phyloP scores from a whole-genome alignment of 495 filamentous ascomycete genomes.

The Penicillium subrubescens region DNA sequence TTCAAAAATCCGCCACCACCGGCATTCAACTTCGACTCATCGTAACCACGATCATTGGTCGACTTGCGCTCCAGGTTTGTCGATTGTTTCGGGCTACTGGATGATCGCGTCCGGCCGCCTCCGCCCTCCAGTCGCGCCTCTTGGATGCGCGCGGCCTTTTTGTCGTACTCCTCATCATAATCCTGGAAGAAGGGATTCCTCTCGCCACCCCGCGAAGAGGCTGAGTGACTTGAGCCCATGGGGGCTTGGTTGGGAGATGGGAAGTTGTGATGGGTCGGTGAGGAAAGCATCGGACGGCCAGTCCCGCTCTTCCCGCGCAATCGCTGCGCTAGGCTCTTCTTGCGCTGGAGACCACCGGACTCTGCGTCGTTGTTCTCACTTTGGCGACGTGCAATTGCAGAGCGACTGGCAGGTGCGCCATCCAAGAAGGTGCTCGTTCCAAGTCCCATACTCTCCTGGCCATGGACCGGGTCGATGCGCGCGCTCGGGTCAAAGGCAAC shows the following conservation, averaged over 20 bases:
- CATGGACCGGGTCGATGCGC: slow-evolving; percentile 72
- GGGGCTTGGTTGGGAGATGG: slow-evolving; percentile 40
- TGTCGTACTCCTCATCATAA: slow-evolving; percentile 73
- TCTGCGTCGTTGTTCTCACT: slow-evolving; percentile 59
- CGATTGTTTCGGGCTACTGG: slow-evolving; percentile 62
- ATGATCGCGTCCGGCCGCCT: slow-evolving; percentile 50
- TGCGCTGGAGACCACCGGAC: slow-evolving; percentile 72
- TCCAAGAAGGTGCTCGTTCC: slow-evolving; percentile 97
- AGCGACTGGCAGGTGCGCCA: slow-evolving; percentile 83
- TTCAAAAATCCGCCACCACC: slow-evolving; percentile 71
- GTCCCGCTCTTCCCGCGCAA: slow-evolving; percentile 68
- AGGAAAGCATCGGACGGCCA: slow-evolving; percentile 45
- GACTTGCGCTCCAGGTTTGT: slow-evolving; percentile 64
- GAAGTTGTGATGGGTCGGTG: slow-evolving; percentile 40
- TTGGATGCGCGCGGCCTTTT: slow-evolving; percentile 65
- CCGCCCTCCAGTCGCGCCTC: slow-evolving; percentile 47
- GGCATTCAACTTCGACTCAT: slow-evolving; percentile 46
- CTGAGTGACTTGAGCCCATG: slow-evolving; percentile 33
- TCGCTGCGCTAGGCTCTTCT: slow-evolving; percentile 90
- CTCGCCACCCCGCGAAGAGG: slow-evolving; percentile 49
- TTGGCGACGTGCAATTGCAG: slow-evolving; percentile 78
- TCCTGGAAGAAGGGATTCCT: slow-evolving; percentile 88
- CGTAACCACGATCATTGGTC: slow-evolving; percentile 63
- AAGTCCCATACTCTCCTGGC: slow-evolving; percentile 79
- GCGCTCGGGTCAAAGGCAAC: slow-evolving; percentile 59